Base-by-base conservation (phyloP, 2,329 filamentous ascomycete species). In the Fusarium fujikuroi region DNA sequence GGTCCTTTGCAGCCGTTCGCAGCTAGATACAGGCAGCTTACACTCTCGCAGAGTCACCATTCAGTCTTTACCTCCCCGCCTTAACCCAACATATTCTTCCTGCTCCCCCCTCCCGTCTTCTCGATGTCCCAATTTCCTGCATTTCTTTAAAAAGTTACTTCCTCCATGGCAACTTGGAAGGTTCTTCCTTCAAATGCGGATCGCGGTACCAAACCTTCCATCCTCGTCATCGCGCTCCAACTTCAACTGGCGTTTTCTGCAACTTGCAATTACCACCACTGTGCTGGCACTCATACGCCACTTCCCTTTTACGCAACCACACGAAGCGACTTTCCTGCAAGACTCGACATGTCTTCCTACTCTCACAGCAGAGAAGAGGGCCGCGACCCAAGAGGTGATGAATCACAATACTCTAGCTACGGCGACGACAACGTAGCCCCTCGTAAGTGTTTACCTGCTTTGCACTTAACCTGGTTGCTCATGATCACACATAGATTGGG, bases 371-470 rank as follows among this genome's bases (percentile, higher is more conserved):
- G 30, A 11, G 34, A 28, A 37, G 23, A 39, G 3, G 49, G 3
- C 2, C 16, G 0, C 18, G 7, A 12, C 2, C 18, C 1, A 21
- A 8, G 47, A 7, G 11, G 25, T 3, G 6, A 7, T 25, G 16
- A 11, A 52, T 7, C 16, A 1, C 47, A 52, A 5, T 36, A 10
- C 11, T 5, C 47, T n/a, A 23, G 47, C 30, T 8, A 50, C 16
- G 16, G 11, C 2, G 10, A 19, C 6, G 8, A 10, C 1, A 23
- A 23, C 16, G 30, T 23, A 11, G n/a, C 47, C 3, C 8, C 16
- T 23, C 8, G 30, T 34, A 50, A 34, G 30, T 50, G 7, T 14
- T 3, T 19, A 19, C 15, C 15, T 18, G 15, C 7, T 32, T 32
- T 4, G 21, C 10, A 14, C 5, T 23, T 18, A 50, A 1, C 15